These are phyloP conservation scores for Alternaria sp. DNA, from an alignment of 2,329 filamentous ascomycete genomes.

Conservation along the genomic window DNA sequence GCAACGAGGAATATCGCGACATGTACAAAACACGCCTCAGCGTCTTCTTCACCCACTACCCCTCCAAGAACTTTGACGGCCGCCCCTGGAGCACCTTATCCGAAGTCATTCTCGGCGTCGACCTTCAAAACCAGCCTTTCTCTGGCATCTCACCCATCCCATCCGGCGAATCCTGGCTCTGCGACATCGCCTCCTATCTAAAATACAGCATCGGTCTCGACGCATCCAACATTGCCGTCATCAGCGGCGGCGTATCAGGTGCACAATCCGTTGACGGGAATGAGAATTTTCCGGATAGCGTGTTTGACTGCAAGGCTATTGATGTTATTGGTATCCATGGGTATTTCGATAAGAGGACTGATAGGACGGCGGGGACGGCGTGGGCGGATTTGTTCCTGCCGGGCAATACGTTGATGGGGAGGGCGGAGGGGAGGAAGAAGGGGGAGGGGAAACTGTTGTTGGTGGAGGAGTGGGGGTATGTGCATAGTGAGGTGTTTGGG, in stretches of 20 bases:
- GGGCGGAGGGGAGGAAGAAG: slow-evolving; percentile 30
- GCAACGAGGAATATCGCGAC: slow-evolving; percentile 31
- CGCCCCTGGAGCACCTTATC: slow-evolving; percentile 38
- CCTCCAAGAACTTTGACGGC: slow-evolving; percentile 42
- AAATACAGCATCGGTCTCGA: slow-evolving; percentile 38
- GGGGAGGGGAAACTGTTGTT: slow-evolving; percentile 39
- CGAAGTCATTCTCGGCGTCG: slow-evolving; percentile 44
- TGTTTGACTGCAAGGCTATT: slow-evolving; percentile 39
- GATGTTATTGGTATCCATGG: slow-evolving; percentile 46
- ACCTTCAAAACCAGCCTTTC: slow-evolving; percentile 46
- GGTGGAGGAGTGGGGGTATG: slow-evolving; percentile 44
- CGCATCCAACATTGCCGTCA: slow-evolving; percentile 39
- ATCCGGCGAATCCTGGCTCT: slow-evolving; percentile 43
- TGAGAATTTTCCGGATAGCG: slow-evolving; percentile 42
- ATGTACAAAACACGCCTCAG: slow-evolving; percentile 41
- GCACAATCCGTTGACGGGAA: slow-evolving; percentile 28
- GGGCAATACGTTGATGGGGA: slow-evolving; percentile 40
- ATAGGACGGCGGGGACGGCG: slow-evolving; percentile 37
- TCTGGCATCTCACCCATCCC: slow-evolving; percentile 44
- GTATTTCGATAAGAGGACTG: slow-evolving; percentile 31
- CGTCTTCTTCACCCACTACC: slow-evolving; percentile 45
- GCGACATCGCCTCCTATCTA: slow-evolving; percentile 41
- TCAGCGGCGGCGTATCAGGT: slow-evolving; percentile 45
- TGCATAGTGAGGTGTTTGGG: slow-evolving; percentile 26
- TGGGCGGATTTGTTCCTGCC: slow-evolving; percentile 46